A percentile compares a stretch with the other conserved stretches of the same genome.
Conservation (phyloP, 2,329 filamentous ascomycete genomes). For the Epichloe gansuensis region DNA sequence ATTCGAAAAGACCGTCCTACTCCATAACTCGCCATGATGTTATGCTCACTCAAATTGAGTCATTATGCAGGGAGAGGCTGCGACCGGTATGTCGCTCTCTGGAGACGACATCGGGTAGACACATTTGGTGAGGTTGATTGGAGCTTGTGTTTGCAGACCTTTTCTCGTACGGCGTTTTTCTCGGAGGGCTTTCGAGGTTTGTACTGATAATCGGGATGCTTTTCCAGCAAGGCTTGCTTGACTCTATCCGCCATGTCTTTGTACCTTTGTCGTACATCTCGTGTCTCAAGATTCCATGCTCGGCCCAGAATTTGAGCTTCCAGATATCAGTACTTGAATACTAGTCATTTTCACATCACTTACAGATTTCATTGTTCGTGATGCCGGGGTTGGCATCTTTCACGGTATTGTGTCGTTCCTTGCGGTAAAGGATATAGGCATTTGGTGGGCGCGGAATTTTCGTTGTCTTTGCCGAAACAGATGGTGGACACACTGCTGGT, state of each 20-base stretch:
- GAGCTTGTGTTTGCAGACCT: not conserved
- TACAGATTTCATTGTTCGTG: conserved; percentile 32
- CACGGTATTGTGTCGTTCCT: conserved; percentile 23
- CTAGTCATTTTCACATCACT: conserved; percentile 10
- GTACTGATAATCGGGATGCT: conserved; percentile 28
- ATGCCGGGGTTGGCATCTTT: conserved; percentile 23
- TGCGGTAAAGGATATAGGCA: conserved; percentile 31
- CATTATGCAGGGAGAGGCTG: not conserved
- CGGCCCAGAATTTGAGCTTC: conserved; percentile 24
- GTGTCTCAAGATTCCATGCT: conserved; percentile 24
- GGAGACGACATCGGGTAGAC: conserved; percentile 5
- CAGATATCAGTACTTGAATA: conserved; percentile 9
- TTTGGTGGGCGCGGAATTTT: conserved; percentile 28
- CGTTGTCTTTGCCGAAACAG: conserved; percentile 5
- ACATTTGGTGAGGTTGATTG: not conserved
- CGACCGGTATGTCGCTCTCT: conserved; percentile 4
- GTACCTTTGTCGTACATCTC: conserved; percentile 20
- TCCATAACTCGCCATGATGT: not conserved
- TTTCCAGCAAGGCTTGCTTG: conserved; percentile 18
- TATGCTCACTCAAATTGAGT: not conserved
- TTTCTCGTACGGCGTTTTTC: conserved; percentile 11
- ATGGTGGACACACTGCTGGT: conserved; percentile 5
- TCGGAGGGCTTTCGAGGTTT: conserved; percentile 21
- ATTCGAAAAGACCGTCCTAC: not conserved
- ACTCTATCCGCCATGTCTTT: conserved; percentile 19